Conservation (phyloP, 352 stramenopile species). For the Pythium aquatile region DNA sequence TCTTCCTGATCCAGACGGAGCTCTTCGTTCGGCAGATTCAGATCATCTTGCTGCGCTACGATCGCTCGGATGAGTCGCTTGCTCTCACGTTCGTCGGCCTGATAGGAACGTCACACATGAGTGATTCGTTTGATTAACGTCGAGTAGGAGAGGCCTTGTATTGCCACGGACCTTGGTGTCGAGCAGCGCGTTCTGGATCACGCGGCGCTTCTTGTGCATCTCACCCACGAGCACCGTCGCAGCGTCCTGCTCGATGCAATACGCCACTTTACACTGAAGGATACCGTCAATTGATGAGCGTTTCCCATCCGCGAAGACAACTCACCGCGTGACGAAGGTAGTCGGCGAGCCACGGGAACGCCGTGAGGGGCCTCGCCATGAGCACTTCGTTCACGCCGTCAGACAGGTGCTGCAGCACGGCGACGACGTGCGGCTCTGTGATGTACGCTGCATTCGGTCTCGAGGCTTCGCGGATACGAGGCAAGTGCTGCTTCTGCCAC, state of each 20-base stretch:
- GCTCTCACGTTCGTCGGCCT: constrained; percentile 42
- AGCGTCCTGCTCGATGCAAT: constrained; percentile 41
- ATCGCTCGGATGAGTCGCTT: constrained; percentile 51
- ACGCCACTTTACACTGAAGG: constrained; percentile 57
- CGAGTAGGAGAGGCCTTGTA: too few species aligned
- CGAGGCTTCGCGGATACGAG: constrained; percentile 14
- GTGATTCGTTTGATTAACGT: too few species aligned
- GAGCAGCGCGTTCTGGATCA: constrained; percentile 52
- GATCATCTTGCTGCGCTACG: constrained; percentile 30
- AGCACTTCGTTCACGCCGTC: constrained; percentile 47
- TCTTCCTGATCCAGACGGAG: constrained; percentile 33
- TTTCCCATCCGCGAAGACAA: background rate
- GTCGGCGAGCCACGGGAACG: constrained; percentile 56
- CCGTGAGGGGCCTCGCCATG: constrained; percentile 41
- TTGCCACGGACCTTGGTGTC: constrained; percentile 35
- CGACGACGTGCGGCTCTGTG: constrained; percentile 27
- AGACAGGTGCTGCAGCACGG: constrained; percentile 53
- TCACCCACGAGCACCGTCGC: constrained; percentile 47
- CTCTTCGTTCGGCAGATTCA: constrained; percentile 42
- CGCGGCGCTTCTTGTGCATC: constrained; percentile 68
- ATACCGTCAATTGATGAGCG: too few species aligned
- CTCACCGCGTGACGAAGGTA: constrained; percentile 53
- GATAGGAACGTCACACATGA: background rate
- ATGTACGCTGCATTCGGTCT: constrained; percentile 48
- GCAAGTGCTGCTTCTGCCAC: constrained; percentile 22